Percentiles rank a stretch among this genome's conserved stretches.
Conservation (phyloP, 371 early-diverging fungal genomes). For the Funneliformis caledonium region DNA sequence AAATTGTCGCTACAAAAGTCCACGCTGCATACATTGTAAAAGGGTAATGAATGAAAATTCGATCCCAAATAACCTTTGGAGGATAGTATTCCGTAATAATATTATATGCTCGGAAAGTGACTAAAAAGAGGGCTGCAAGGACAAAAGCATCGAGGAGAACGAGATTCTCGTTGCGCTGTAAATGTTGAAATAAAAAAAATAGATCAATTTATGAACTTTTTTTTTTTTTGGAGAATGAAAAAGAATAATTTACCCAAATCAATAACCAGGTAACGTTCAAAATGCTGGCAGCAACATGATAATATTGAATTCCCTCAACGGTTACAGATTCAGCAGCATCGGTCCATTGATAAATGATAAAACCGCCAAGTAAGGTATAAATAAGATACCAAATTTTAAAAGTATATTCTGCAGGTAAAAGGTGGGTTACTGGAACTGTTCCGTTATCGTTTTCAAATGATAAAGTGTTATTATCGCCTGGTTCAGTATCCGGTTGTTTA, state of each 20-base stretch:
- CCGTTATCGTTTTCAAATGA: background rate
- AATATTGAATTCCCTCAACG: slow-evolving; percentile 62
- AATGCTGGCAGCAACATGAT: slow-evolving; percentile 60
- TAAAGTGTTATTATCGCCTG: background rate
- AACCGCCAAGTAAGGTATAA: slow-evolving; percentile 63
- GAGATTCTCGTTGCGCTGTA: background rate
- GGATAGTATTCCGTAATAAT: background rate
- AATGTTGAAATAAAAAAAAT: background rate
- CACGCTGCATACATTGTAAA: slow-evolving; percentile 31
- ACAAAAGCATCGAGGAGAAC: slow-evolving; percentile 1
- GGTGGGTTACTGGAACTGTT: background rate
- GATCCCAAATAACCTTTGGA: slow-evolving; percentile 10
- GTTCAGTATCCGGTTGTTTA: background rate
- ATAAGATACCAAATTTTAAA: slow-evolving; percentile 58
- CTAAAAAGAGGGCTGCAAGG: background rate
- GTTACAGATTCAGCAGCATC: slow-evolving; percentile 61
- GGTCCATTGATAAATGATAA: slow-evolving; percentile 64
- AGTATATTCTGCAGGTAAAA: slow-evolving; percentile 6
- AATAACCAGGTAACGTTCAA: slow-evolving; percentile 55
- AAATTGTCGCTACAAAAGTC: background rate
- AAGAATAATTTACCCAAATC: slow-evolving; percentile 56
- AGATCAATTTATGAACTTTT: background rate
- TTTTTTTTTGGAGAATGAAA: background rate
- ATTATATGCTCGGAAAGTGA: background rate
- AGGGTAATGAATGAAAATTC: slow-evolving; percentile 23